These are phyloP conservation scores for Daldinia sp. DNA, from an alignment of 2,329 filamentous ascomycete genomes.

Conservation along the genomic window DNA sequence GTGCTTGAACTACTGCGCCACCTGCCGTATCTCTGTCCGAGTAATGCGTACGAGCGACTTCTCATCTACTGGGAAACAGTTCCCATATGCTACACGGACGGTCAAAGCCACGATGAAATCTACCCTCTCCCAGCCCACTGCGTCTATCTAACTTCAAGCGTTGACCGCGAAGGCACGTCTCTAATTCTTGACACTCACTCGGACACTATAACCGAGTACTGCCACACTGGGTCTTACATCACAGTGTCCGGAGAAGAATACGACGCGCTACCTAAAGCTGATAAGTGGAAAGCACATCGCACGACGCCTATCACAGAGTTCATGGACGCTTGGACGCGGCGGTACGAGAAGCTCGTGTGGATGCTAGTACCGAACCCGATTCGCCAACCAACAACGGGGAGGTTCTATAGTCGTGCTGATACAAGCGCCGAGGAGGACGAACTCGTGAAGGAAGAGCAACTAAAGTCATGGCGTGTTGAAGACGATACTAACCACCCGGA, in stretches of 20 bases:
- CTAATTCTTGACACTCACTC: slow-evolving; percentile 20
- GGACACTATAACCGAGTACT: slow-evolving; percentile 17
- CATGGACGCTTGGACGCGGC: slow-evolving; percentile 11
- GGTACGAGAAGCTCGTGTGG: slow-evolving; percentile 12
- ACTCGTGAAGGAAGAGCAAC: background rate
- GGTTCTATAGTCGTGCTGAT: slow-evolving; percentile 16
- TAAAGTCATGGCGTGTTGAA: slow-evolving; percentile 2
- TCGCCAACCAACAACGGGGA: slow-evolving; percentile 6
- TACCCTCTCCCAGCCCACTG: slow-evolving; percentile 23
- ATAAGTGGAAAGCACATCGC: slow-evolving; percentile 23
- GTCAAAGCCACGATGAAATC: background rate
- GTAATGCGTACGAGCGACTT: background rate
- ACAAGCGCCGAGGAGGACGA: background rate
- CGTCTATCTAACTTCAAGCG: slow-evolving; percentile 16
- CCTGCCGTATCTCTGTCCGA: slow-evolving; percentile 18
- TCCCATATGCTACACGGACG: slow-evolving; percentile 16
- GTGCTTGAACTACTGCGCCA: slow-evolving; percentile 27
- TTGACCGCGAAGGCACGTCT: slow-evolving; percentile 21
- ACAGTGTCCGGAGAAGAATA: slow-evolving; percentile 11
- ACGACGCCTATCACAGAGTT: slow-evolving; percentile 8
- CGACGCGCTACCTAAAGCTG: slow-evolving; percentile 12
- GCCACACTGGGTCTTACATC: slow-evolving; percentile 5
- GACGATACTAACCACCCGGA: background rate
- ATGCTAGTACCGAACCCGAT: slow-evolving; percentile 16
- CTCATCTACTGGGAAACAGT: slow-evolving; percentile 22